Conservation (phyloP, 192 early-diverging fungal species). For the Rhizophagus sp. region DNA sequence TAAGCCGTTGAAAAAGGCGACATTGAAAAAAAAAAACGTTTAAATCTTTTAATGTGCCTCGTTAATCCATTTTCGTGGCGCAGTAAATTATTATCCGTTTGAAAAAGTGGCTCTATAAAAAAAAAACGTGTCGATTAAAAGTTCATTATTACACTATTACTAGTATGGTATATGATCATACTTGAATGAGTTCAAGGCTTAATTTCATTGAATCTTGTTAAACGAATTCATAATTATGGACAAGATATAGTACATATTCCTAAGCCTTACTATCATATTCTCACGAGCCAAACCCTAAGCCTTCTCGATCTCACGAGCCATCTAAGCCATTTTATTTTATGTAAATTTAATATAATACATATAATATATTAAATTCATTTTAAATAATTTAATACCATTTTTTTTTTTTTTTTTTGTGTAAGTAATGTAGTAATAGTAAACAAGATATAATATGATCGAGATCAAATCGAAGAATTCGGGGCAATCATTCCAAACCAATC, state of each 20-base stretch:
- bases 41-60: no score
- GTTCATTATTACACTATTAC: no score
- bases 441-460: not conserved
- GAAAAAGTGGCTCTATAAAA: not conserved
- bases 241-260: not conserved
- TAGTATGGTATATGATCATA: not conserved
- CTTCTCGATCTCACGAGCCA: not conserved
- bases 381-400: no score
- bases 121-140: not conserved
- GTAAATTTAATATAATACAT: no score
- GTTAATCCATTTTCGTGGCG: no score
- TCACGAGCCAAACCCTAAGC: not conserved
- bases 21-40: no score
- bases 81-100: no score
- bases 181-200: not conserved
- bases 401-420: no score
- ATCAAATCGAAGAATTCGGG: not conserved
- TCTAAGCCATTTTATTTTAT: not conserved
- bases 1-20: no score
- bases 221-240: not conserved
- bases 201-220: not conserved
- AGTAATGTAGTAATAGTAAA: no score
- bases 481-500: not conserved
- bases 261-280: not conserved
- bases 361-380: not conserved